Evolutionary conservation across 129 eudicot species (phyloP), one percentile per base, ranked within the genome.

Genomic region (Artemisia argyi): DNA sequence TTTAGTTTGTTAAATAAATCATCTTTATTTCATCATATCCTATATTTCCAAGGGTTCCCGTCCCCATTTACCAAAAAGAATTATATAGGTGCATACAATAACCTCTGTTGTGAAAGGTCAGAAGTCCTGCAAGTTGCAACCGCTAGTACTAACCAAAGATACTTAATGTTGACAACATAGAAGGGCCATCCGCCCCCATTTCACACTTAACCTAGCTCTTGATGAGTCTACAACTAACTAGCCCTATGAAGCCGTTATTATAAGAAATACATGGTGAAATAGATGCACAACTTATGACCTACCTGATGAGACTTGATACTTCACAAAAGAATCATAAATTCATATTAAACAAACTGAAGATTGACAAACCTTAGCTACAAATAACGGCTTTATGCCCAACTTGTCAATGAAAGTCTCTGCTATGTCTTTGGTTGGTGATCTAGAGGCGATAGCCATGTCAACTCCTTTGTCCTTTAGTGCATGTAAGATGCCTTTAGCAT

Each of bases 341-440:
- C 54, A 24, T 48, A 11, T 56, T 56, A 12, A 56, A 56, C 14
- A 0, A 10, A 56, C 13, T 2, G 35, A 48, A 58, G n/a, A 48
- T 57, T 59, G 53, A 79, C 89, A 77, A 75, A 93, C 98, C 96
- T 87, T 86, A 18, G 98, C 95, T 16, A 89, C 92, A 81, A 93
- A 90, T 90, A 93, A 63, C 12, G 97, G 69, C 65, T 76, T 88
- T 51, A 93, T 85, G 71, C 84, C 92, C 86, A 93, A 81, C 71
- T 89, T 93, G 67, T 81, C 83, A 28, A 89, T 77, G 72, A 93
- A 93, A 14, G 96, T 76, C 71, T 85, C 84, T 2, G 98, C 98
- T 64, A 87, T 87, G 82, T 93, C 98, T 22, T 90, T 81, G 72
- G 98, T 83, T 56, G 98, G 98, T 54, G 98, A 93, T 84, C 98